Conservation (phyloP, 2,329 filamentous ascomycete genomes). For the Monilinia fructigena region DNA sequence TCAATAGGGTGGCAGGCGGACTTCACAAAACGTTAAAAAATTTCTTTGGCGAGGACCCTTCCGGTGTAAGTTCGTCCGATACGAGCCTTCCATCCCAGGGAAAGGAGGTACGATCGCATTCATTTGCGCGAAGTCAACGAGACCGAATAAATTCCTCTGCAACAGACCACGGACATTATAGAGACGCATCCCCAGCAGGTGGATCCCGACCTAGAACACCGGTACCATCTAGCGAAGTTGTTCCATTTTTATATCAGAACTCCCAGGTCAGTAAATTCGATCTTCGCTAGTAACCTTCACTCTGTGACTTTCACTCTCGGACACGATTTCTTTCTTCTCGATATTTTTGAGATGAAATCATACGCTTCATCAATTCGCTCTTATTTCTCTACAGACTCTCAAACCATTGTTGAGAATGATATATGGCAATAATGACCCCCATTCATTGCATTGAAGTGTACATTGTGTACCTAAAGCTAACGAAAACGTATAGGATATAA, state of each 20-base stretch:
- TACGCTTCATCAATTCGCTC: constrained; percentile 22
- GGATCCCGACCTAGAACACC: constrained; percentile 77
- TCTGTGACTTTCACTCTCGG: constrained; percentile 4
- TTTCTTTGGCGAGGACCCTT: constrained; percentile 90
- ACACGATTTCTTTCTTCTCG: constrained; percentile 5
- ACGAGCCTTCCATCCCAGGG: constrained; percentile 56
- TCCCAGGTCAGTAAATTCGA: constrained; percentile 57
- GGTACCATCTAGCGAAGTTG: constrained; percentile 84
- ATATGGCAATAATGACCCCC: constrained; percentile 22
- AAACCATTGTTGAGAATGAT: constrained; percentile 17
- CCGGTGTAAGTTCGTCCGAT: constrained; percentile 71
- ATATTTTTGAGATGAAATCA: constrained; percentile 20
- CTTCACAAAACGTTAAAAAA: constrained; percentile 79
- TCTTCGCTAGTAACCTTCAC: constrained; percentile 21
- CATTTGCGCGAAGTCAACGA: constrained; percentile 58
- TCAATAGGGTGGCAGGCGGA: constrained; percentile 58
- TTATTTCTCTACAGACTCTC: constrained; percentile 20
- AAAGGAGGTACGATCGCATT: constrained; percentile 63
- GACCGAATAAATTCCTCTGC: constrained; percentile 80
- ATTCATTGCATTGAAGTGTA: constrained; percentile 23
- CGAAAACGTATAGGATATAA: constrained; percentile 61
- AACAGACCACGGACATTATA: constrained; percentile 55
- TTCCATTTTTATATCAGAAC: constrained; percentile 96
- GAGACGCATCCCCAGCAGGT: constrained; percentile 67
- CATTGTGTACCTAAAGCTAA: constrained; percentile 14